These are phyloP conservation scores for Musa balbisiana DNA, from an alignment of 202 grass and related monocot genomes.

Conservation along the genomic window DNA sequence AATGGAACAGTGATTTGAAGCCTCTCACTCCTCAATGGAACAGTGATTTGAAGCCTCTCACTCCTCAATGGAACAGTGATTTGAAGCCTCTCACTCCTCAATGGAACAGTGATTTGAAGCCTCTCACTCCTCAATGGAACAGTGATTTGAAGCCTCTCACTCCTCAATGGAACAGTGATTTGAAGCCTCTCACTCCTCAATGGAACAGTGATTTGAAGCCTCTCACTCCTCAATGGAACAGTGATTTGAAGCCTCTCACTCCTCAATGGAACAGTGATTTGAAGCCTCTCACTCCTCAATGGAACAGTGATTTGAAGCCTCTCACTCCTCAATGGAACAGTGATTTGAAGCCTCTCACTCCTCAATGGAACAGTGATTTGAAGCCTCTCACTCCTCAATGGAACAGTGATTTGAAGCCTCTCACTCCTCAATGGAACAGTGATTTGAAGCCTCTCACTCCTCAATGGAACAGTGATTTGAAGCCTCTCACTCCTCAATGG, in stretches of 20 bases:
- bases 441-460: constrained; percentile 5
- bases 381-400: background rate
- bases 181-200: background rate
- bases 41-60: constrained; percentile 4
- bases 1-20: background rate
- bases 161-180: background rate
- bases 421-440: too few relatives aligned
- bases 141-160: constrained; percentile 5
- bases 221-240: too few relatives aligned
- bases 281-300: background rate
- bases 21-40: too few relatives aligned
- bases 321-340: too few relatives aligned
- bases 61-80: background rate
- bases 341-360: constrained; percentile 5
- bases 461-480: background rate
- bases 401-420: background rate
- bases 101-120: background rate
- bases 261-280: background rate
- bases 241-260: constrained; percentile 7
- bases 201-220: background rate
- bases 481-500: background rate
- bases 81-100: background rate
- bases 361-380: background rate
- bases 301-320: background rate
- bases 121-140: too few relatives aligned